Percentiles rank a stretch among this genome's conserved stretches.
Conservation (phyloP, 73 alveolate genomes). For the Paramecium biaurelia region DNA sequence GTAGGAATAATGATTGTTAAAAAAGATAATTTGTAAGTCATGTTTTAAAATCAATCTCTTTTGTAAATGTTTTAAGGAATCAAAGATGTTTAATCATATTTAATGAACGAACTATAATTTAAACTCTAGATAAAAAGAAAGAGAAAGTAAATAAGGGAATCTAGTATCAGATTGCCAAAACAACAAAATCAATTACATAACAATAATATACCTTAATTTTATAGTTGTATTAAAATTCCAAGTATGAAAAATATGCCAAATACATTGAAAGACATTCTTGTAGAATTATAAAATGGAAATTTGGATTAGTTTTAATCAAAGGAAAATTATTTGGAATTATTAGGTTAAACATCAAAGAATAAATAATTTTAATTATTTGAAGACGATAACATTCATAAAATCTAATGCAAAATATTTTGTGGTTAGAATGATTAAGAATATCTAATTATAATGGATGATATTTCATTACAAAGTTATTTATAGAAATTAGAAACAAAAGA, state of each 20-base stretch:
- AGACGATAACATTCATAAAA: not conserved
- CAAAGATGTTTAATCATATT: not conserved
- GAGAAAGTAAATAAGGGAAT: not conserved
- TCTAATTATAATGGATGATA: not conserved
- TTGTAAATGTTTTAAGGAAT: not conserved
- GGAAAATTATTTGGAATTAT: constrained; percentile 7
- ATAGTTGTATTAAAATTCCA: not conserved
- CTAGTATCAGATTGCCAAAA: not conserved
- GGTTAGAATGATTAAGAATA: not conserved
- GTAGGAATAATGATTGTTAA: constrained; percentile 17
- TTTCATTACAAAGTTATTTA: constrained; percentile 1
- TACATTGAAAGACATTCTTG: not conserved
- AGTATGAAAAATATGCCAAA: not conserved
- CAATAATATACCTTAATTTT: not conserved
- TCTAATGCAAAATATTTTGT: not conserved
- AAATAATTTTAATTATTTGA: not conserved
- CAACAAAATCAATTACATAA: not conserved
- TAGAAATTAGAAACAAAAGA: not conserved
- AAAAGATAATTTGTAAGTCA: not conserved
- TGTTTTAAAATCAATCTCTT: not conserved
- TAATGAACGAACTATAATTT: not conserved
- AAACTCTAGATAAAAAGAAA: not conserved
- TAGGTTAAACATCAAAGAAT: not conserved
- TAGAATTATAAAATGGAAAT: not conserved
- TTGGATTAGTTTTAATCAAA: not conserved